Conservation (phyloP, 106 monocot species). For the Triglochin maritima region DNA sequence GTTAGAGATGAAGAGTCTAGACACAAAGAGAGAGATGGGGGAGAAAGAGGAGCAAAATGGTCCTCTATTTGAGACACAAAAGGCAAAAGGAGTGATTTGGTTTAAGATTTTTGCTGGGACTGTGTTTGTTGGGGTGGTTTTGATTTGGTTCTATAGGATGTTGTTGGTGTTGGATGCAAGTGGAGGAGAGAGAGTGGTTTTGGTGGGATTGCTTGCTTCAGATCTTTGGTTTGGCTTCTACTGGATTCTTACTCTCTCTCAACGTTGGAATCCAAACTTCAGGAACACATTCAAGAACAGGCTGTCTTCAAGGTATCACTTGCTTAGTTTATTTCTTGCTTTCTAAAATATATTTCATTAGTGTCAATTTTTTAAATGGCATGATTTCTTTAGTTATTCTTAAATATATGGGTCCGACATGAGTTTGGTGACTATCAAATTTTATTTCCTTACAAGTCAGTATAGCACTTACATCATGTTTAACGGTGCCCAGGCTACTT, state of each 20-base stretch:
- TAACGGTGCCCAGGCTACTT: too few species aligned
- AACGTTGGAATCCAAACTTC: constrained; percentile 45
- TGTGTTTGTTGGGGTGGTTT: constrained; percentile 18
- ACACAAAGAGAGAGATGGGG: neutral
- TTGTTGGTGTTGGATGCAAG: constrained; percentile 15
- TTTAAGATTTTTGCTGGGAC: constrained; percentile 26
- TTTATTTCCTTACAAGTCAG: too few species aligned
- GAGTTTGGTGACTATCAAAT: too few species aligned
- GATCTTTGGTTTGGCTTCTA: constrained; percentile 61
- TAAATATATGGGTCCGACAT: too few species aligned
- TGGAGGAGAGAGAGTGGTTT: constrained; percentile 28
- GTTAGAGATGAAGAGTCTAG: neutral
- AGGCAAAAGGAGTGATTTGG: constrained; percentile 20
- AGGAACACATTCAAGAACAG: constrained; percentile 38
- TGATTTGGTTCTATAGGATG: constrained; percentile 38
- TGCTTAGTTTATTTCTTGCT: neutral
- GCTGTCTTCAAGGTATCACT: constrained; percentile 26
- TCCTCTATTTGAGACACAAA: constrained; percentile 36
- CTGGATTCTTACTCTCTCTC: constrained; percentile 48
- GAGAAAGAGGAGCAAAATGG: neutral
- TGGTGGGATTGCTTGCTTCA: constrained; percentile 41
- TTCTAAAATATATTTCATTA: neutral
- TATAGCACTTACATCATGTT: too few species aligned
- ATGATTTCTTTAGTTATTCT: too few species aligned
- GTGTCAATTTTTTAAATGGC: too few species aligned